Evolutionary conservation across 208 protist species (phyloP).

Genomic region (Angomonas ambiguus): DNA sequence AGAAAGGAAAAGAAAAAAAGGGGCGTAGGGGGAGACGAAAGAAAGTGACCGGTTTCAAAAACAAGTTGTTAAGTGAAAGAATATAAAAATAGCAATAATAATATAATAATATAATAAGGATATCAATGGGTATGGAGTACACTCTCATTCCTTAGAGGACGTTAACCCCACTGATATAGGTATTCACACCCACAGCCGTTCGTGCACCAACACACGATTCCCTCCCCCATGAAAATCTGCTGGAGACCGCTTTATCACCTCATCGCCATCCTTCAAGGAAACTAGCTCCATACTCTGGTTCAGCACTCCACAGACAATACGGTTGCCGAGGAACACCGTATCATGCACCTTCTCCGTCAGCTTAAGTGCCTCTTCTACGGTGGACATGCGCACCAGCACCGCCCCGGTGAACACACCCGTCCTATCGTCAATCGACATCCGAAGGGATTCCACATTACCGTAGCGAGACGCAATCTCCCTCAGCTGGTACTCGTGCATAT

Average conservation of each 20-base stretch:
- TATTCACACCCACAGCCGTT: slow-evolving; percentile 65
- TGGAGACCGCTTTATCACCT: slow-evolving; percentile 26
- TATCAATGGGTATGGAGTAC: not conserved
- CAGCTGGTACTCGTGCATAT: slow-evolving; percentile 72
- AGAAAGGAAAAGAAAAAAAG: not conserved
- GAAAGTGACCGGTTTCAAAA: not conserved
- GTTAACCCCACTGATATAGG: too few relatives aligned
- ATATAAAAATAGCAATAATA: not conserved
- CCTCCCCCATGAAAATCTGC: slow-evolving; percentile 14
- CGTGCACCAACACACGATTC: slow-evolving; percentile 35
- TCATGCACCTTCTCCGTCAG: slow-evolving; percentile 61
- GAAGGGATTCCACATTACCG: slow-evolving; percentile 47
- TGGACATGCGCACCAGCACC: slow-evolving; percentile 70
- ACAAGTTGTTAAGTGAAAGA: not conserved
- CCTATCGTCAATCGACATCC: slow-evolving; percentile 64
- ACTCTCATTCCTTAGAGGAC: too few relatives aligned
- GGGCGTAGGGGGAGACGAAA: not conserved
- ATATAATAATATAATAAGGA: not conserved
- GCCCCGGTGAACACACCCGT: slow-evolving; percentile 75
- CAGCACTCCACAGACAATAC: slow-evolving; percentile 57
- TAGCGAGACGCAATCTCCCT: slow-evolving; percentile 62
- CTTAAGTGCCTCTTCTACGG: slow-evolving; percentile 53
- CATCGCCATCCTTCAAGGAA: slow-evolving; percentile 42
- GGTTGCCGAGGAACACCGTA: slow-evolving; percentile 31
- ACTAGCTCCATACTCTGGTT: slow-evolving; percentile 65